phyloP scores from a whole-genome alignment of 441 rosid genomes.

The Codiaeum variegatum region DNA sequence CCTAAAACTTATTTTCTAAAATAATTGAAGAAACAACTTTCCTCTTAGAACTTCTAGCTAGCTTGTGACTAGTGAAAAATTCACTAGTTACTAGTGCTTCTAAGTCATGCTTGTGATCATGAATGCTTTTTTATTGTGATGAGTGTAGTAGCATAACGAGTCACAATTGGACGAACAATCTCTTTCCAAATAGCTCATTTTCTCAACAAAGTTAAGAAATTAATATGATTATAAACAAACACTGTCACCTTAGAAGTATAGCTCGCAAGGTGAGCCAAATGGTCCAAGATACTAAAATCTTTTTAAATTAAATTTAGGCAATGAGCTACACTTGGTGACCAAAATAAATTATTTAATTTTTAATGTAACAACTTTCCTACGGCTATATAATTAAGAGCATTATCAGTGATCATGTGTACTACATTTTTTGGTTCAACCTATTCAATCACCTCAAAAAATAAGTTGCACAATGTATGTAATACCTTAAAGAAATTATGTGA shows the following conservation, averaged over 20 bases:
- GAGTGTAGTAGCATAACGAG: not conserved
- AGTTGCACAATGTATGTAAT: not conserved
- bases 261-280: not conserved
- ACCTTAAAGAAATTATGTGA: no score
- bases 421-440: no score
- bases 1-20: not conserved
- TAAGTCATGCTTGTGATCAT: slow-evolving; percentile 4
- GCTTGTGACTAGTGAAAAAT: not conserved
- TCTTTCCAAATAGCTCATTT: not conserved
- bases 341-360: not conserved
- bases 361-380: not conserved
- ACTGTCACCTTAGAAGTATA: not conserved
- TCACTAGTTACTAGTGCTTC: not conserved
- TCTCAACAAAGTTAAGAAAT: not conserved
- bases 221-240: not conserved
- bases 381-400: slow-evolving; percentile 15
- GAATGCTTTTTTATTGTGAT: not conserved
- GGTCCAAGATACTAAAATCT: not conserved
- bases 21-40: not conserved
- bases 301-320: not conserved
- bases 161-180: not conserved
- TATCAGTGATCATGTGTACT: slow-evolving; percentile 12
- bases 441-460: no score
- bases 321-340: slow-evolving; percentile 3
- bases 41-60: not conserved